Conservation (phyloP, 805 yeast genomes). For the Cyberlindnera xylosilytica region DNA sequence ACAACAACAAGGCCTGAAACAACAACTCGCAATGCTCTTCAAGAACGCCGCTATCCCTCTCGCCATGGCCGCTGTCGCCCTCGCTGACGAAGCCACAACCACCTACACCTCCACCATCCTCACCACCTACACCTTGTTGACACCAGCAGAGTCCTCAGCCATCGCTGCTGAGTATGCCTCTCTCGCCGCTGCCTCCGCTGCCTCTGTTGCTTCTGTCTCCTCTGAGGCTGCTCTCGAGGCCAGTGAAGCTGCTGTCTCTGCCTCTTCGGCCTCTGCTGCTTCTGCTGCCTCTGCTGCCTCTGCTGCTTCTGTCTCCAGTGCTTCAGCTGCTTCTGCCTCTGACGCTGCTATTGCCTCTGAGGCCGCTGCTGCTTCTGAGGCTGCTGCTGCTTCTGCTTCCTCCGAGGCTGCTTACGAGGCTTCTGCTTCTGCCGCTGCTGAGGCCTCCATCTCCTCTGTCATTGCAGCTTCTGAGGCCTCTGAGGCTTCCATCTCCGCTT, state of each 20-base stretch:
- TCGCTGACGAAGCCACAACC: slow-evolving; percentile 33
- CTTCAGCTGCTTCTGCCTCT: slow-evolving; percentile 15
- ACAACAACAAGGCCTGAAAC: not conserved
- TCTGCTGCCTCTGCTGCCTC: slow-evolving; percentile 11
- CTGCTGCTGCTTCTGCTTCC: slow-evolving; percentile 14
- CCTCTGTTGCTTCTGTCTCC: slow-evolving; percentile 13
- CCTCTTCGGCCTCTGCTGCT: not conserved
- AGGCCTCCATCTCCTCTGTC: slow-evolving; percentile 13
- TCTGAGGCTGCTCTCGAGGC: slow-evolving; percentile 14
- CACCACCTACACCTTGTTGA: slow-evolving; percentile 29
- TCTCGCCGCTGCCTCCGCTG: slow-evolving; percentile 17
- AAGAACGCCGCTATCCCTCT: slow-evolving; percentile 22
- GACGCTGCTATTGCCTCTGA: slow-evolving; percentile 13
- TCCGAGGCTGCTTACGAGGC: slow-evolving; percentile 20
- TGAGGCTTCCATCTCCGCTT: slow-evolving; percentile 15
- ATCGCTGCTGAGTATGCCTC: slow-evolving; percentile 13
- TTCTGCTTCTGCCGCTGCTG: slow-evolving; percentile 15
- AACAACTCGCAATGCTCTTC: slow-evolving; percentile 20
- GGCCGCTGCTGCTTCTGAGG: slow-evolving; percentile 14
- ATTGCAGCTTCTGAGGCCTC: slow-evolving; percentile 14
- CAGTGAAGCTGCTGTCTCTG: not conserved
- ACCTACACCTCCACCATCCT: slow-evolving; percentile 39
- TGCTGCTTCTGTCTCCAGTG: slow-evolving; percentile 20
- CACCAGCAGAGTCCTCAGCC: slow-evolving; percentile 26
- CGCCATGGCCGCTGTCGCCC: slow-evolving; percentile 30